Conservation (phyloP, 352 stramenopile genomes). For the Phytopythium aichiense region DNA sequence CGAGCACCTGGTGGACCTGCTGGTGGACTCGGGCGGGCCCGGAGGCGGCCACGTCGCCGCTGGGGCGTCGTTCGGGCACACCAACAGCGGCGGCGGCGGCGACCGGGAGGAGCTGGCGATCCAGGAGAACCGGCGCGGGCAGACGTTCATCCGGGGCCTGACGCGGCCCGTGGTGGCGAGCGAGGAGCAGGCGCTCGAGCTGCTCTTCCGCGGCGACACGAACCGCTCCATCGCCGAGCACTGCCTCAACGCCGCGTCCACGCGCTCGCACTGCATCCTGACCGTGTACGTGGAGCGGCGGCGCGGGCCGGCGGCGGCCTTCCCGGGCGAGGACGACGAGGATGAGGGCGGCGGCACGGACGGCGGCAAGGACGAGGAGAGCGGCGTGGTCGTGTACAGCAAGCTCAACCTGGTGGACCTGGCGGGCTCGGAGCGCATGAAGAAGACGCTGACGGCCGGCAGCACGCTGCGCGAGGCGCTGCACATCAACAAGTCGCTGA, state of each 20-base stretch:
- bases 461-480: conserved; percentile 39
- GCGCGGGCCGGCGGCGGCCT: conserved; percentile 20
- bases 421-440: conserved; percentile 91
- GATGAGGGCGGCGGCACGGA: conserved; percentile 10
- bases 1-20: conserved; percentile 83
- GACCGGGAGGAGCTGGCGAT: conserved; percentile 37
- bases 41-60: neutral
- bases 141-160: conserved; percentile 68
- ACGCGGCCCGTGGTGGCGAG: conserved; percentile 47
- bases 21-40: conserved; percentile 28
- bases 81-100: conserved; percentile 3
- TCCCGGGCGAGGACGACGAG: conserved; percentile 7
- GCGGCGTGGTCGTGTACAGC: conserved; percentile 44
- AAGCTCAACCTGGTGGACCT: conserved; percentile 93
- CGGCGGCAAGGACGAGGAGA: conserved; percentile 2
- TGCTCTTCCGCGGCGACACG: conserved; percentile 77
- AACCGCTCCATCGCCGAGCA: conserved; percentile 79
- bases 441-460: conserved; percentile 56
- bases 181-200: conserved; percentile 68
- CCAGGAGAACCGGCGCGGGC: conserved; percentile 54
- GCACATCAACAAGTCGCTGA: conserved; percentile 64
- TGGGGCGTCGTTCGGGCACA: conserved; percentile 15
- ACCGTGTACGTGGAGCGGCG: conserved; percentile 69
- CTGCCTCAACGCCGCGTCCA: conserved; percentile 72
- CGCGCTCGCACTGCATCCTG: conserved; percentile 78